Base-by-base conservation (phyloP, 2,329 filamentous ascomycete genomes). In the Gnomoniopsis sp. region DNA sequence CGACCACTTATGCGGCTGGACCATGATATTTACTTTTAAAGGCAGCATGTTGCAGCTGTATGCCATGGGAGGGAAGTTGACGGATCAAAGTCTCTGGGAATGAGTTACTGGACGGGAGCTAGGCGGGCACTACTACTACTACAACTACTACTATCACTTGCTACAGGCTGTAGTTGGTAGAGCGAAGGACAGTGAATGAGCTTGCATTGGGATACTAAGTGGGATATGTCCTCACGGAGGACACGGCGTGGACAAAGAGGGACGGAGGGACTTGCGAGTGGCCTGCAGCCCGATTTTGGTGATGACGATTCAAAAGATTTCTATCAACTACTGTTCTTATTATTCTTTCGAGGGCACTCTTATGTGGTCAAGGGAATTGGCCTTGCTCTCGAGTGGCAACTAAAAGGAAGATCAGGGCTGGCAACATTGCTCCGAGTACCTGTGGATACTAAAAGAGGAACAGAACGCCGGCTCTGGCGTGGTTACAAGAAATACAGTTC, bases 1-100 rank as follows among this genome's bases (percentile, higher is more conserved):
- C 57, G 63, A 64, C 66, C 66, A 67, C 66, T 63, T 68, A 22
- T 46, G 70, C 67, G 67, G 65, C 67, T 67, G 66, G 67, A 66
- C 48, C 63, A 66, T 64, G 62, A 51, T 59, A 51, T 59, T 53
- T 62, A 62, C 57, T 61, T 57, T 62, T 56, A 12, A 53, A 52
- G 57, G 52, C 23, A 12, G 19, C 11, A 15, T 14, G 19, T 47
- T 14, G 44, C 44, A 47, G 21, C 44, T 12, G 3, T 11, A 11
- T 14, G 44, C 17, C 44, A 15, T 14, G 21, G 21, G 44, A 47
- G 21, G 43, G 44, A 47, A 23, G 44, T 12, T 23, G 44, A 10
- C 23, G 21, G 44, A 49, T 53, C 43, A 62, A 38, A 23, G 57
- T 53, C 36, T 43, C 49, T 41, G 56, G 53, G 55, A 49, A 53